Evolutionary conservation across 176 grass and related monocot species (phyloP), one percentile per base, ranked within the genome.

Genomic region (Pharus latifolius): DNA sequence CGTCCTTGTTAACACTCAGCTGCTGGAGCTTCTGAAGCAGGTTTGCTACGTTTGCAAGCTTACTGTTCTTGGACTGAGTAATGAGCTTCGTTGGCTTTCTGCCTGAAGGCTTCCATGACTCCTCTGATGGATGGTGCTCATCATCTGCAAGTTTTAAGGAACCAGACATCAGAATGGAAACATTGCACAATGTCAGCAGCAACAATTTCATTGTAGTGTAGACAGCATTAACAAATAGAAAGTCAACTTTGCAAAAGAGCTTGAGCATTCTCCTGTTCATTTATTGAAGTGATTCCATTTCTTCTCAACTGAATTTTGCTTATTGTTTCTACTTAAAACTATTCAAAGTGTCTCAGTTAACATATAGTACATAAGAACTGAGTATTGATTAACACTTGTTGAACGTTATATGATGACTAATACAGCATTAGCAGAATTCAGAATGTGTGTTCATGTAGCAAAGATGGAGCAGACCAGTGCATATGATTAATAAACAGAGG

Each of bases 21-120:
- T 91, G 87, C 49, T 83, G 67, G 38, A 94, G 87, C 72, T 99
- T 95, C 73, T 84, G 60, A 82, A 99, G 77, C 64, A 95, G 80
- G 59, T 81, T 83, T 13, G 91, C 84, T 24, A 87, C 82, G 27
- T 95, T 91, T 66, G 83, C 79, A 10, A 99, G 80, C 85, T 80
- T 99, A 30, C 63, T 82, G 41, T 84, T 86, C 62, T 80, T 84
- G 41, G 47, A 56, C 57, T 84, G 60, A 38, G 69, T 49, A 46
- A 34, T 1, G 3, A 56, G 63, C 41, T 76, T 60, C 5, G 42
- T 34, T 63, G 85, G 49, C 60, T 67, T 72, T 65, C 34, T 64
- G 24, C 42, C 73, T 7, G 49, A 64, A 56, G 46, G 25, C 31
- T 81, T 96, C 56, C 32, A 43, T 44, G 52, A 20, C 31, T 76